Evolutionary conservation across 2,329 filamentous ascomycete genomes (phyloP), one percentile per base, ranked within the genome.

Genomic region (Fusarium torreyae): DNA sequence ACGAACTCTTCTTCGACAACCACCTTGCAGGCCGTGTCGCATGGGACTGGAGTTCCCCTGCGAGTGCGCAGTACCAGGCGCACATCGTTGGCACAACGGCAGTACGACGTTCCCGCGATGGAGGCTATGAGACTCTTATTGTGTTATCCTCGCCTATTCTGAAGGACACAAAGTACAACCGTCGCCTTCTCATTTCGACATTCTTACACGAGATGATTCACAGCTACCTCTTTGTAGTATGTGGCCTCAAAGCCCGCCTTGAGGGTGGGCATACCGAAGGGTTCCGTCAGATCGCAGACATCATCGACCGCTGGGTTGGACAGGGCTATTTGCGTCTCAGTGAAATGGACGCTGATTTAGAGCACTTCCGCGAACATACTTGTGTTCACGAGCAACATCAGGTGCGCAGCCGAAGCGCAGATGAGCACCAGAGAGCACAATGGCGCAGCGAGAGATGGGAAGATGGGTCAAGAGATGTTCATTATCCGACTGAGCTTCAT

Each of bases 161-260:
- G n/a, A 81, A 80, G 39, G 82, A 86, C 66, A 81, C 77, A 15
- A 82, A 80, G 49, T 91, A 88, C 76, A 89, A 88, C 74, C 80
- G 88, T 7, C 82, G 87, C 8, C 81, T 91, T 17, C 82, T 91
- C 56, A 89, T 91, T 49, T 88, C 87, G 8, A 89, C 89, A 0
- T 90, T 91, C 66, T 73, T 91, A 46, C 89, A 91, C 73, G 89
- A 91, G 77, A 84, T 91, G 70, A 88, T 91, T 48, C 89, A 91
- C 77, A 88, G 88, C 77, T 91, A 89, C 73, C 80, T 91, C 17
- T 91, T 91, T 68, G 85, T 91, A 58, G 82, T 80, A 52, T 89
- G 88, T 69, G 89, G 89, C 6, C 86, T 88, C 74, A 81, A 84
- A 43, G 88, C 88, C 1, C 80, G 84, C 36, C 78, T 82, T 24